Base-by-base conservation (phyloP, 768 basidiomycete genomes). In the Lactarius pseudohatsudake region DNA sequence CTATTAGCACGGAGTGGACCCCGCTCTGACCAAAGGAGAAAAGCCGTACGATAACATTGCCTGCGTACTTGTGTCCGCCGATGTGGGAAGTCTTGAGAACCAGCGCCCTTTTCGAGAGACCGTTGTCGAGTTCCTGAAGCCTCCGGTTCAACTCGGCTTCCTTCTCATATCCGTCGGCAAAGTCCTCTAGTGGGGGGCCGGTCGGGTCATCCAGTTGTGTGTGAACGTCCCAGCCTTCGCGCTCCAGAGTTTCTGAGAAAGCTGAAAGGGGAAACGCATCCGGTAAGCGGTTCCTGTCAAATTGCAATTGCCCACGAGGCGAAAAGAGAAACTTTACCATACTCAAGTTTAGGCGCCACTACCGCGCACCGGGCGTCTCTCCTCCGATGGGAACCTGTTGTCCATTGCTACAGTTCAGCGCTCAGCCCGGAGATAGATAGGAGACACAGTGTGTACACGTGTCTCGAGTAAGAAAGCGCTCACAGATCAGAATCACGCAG, bases 291-390 rank as follows among this genome's bases (percentile, higher is more conserved):
- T 16, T 16, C 55, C 50, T 53, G 22, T 41, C 59, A 57, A 57
- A 30, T 40, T 30, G 4, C 57, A 57, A 34, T 40, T 30, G 7
- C 57, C 45, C 36, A 61, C n/a, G 62, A 45, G n/a, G 60, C 10
- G 69, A 62, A 38, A 38, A 20, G 61, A 5, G 7, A 38, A 38
- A 77, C 80, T 69, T 40, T 67, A 91, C 91, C 83, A 71, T 88
- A 82, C 74, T 90, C 89, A 40, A 97, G 85, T 72, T 90, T 86
- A 2, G 91, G 91, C 1, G 94, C 94, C 11, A 91, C 87, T 55
- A 98, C 88, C 30, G 86, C 85, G 76, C 96, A 99, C 67, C 94
- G 86, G 74, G 95, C 96, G 77, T 98, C 96, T 38, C 96, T 82
- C 72, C 85, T 86, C 78, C 94, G 94, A 78, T 98, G 96, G 2